Base-by-base conservation (phyloP, 768 basidiomycete species). In the Termitomyces sp. region DNA sequence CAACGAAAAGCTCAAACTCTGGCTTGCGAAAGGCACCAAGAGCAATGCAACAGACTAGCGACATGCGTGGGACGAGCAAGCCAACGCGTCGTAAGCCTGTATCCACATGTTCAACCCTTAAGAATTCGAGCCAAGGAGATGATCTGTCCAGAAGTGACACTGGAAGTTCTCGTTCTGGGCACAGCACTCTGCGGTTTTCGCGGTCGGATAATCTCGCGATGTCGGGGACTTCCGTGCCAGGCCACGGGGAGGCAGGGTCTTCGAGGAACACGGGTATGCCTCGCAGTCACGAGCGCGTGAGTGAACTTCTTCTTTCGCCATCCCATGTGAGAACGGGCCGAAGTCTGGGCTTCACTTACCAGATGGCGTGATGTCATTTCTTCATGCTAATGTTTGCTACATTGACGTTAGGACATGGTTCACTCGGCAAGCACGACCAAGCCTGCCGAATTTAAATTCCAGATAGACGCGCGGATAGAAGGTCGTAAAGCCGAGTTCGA, bases 381-480 rank as follows among this genome's bases (percentile, higher is more conserved):
- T 20, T 42, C 36, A 36, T 50, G 39, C 35, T 57, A 46, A 54
- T 53, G 31, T 50, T 54, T 43, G 41, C 29, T 29, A 35, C 50
- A 43, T 25, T 50, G 38, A 23, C 41, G 42, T 52, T 53, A 60
- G 59, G 49, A 20, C 41, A 47, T 36, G 29, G 53, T 57, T 56
- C 53, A 63, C 41, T 63, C 65, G 56, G 58, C 60, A 63, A 70
- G 64, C 63, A 63, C 72, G 53, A 82, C 80, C 49, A 74, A 73
- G 59, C 76, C 80, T 52, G 66, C 73, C 39, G 81, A 70, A 60
- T 84, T 84, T 71, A 76, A 73, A 49, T 84, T 85, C 63, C 73
- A 73, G 18, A 64, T 78, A 9, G 80, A 83, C 35, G 73, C 73
- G 33, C 77, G 79, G 55, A 59, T 79, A 48, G 76, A 79, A 62